Evolutionary conservation across 2,329 filamentous ascomycete genomes (phyloP), one percentile per base, ranked within the genome.

Genomic region (Apiospora rasikravindrae): DNA sequence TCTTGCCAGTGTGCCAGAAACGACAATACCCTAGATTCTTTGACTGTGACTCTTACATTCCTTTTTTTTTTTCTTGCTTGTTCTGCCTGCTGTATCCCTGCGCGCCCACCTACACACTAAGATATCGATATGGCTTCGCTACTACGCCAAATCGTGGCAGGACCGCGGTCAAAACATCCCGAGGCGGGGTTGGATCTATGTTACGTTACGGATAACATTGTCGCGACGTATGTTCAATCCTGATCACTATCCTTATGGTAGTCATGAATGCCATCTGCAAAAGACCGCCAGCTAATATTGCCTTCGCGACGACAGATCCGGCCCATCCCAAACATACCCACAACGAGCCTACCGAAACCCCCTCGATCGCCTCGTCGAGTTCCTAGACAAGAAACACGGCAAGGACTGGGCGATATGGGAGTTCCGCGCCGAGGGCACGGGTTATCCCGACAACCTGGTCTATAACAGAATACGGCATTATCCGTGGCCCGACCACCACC

Each of bases 401-500:
- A 84, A 90, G 37, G 86, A 96, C 74, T 99, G 96, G 96, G 91
- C 93, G 3, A 98, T 99, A 78, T 99, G 96, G 94, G 96, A 99
- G 83, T 99, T 99, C 78, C 92, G 96, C 66, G 96, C 95, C 47
- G 96, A 99, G 81, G 96, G 96, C 6, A 98, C 96, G 0, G 96
- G 96, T 1, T 99, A 99, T 78, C 95, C 95, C 0, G 96, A 99
- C 79, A 89, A 91, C 24, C 93, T 95, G 72, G 96, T 99, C 0
- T 94, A 98, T 80, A 88, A 90, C 45, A 89, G 95, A 3, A 92
- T 98, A 75, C 90, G 92, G 75, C 96, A 99, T 83, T 98, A 95
- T 79, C 96, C 96, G 0, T 99, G 94, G 91, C 96, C 96, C 0
- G 96, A 99, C 80, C 96, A 99, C 80, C 96, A 99, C 80, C 96